Conservation (phyloP, 2,329 filamentous ascomycete genomes). For the Alternaria sp. region DNA sequence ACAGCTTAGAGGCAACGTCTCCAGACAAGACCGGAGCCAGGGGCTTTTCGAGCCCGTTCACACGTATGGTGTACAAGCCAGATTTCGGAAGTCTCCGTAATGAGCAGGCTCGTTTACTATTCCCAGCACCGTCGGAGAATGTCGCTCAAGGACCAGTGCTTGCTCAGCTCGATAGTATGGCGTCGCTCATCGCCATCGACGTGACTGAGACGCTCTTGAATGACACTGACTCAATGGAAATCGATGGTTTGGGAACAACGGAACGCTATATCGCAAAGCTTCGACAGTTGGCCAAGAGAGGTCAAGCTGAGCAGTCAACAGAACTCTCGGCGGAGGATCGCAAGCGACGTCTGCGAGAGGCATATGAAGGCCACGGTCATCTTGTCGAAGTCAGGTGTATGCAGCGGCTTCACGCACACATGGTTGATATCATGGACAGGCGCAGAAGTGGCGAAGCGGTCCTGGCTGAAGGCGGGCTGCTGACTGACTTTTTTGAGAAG, state of each 20-base stretch:
- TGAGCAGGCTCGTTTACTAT: not conserved
- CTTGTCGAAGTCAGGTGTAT: not conserved
- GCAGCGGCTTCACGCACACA: not conserved
- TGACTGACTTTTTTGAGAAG: slow-evolving; percentile 13
- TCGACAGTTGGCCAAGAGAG: not conserved
- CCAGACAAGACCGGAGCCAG: not conserved
- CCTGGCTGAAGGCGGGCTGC: slow-evolving; percentile 8
- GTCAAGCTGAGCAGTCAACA: not conserved
- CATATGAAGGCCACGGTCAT: not conserved
- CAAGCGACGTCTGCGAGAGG: not conserved
- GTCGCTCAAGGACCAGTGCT: not conserved
- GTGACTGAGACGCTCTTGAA: not conserved
- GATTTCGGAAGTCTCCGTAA: not conserved
- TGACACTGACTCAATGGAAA: not conserved
- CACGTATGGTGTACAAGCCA: not conserved
- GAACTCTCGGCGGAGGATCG: not conserved
- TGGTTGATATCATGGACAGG: not conserved
- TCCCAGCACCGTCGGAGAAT: not conserved
- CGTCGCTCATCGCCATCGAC: not conserved
- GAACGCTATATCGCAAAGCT: not conserved
- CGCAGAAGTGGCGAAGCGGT: slow-evolving; percentile 14
- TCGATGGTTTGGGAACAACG: not conserved
- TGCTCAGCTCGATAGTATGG: not conserved
- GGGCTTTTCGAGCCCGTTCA: not conserved
- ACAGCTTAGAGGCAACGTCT: not conserved